A percentile compares a stretch with the other conserved stretches of the same genome.
Conservation (phyloP, 768 basidiomycete genomes). For the Serendipita indica region DNA sequence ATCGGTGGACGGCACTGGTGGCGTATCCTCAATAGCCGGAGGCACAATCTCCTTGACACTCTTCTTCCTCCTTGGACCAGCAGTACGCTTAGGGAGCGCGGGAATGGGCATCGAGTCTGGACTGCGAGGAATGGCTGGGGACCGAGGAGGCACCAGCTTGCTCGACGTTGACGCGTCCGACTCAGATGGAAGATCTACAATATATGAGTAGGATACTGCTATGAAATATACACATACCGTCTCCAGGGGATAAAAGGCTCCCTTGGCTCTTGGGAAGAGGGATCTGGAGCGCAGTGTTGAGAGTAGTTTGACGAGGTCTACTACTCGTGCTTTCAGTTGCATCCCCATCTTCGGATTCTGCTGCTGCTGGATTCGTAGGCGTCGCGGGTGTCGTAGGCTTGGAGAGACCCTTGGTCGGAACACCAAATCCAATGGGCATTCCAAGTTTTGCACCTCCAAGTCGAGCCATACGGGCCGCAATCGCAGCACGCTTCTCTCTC, state of each 20-base stretch:
- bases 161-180: neutral
- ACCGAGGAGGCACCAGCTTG: slow-evolving; percentile 5
- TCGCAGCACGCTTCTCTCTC: slow-evolving; percentile 64
- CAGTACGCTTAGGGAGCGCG: slow-evolving; percentile 55
- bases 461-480: slow-evolving; percentile 87
- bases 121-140: slow-evolving; percentile 11
- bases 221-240: neutral
- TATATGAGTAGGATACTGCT: neutral
- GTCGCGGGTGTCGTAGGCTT: no score
- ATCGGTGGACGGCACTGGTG: slow-evolving; percentile 7
- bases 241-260: neutral
- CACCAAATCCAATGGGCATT: slow-evolving; percentile 28
- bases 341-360: no score
- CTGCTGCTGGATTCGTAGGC: no score
- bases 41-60: slow-evolving; percentile 17
- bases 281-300: neutral
- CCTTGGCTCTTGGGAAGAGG: slow-evolving; percentile 10
- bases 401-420: no score
- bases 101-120: slow-evolving; percentile 51
- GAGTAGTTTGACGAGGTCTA: neutral
- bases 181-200: neutral
- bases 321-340: neutral
- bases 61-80: slow-evolving; percentile 40
- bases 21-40: slow-evolving; percentile 13
- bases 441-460: slow-evolving; percentile 75